Evolutionary conservation across 2,329 filamentous ascomycete genomes (phyloP).

Genomic region (Xylariaceae sp.): DNA sequence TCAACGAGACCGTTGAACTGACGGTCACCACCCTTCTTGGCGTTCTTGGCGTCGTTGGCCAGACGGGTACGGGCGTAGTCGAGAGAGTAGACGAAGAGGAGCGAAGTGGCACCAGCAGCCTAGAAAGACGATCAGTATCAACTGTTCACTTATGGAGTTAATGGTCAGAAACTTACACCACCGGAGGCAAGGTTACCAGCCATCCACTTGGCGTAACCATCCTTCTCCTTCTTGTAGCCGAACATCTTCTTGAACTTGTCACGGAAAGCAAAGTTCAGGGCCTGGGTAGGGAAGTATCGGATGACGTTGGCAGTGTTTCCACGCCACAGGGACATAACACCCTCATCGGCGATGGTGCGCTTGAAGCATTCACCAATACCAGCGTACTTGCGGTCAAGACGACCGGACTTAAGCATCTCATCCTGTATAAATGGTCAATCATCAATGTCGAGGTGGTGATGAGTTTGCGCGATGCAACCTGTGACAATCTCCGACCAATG

Average conservation of each 20-base stretch:
- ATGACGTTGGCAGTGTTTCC: slow-evolving; percentile 99
- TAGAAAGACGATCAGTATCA: slow-evolving; percentile 35
- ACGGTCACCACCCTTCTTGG: slow-evolving; percentile 93
- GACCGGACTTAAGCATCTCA: slow-evolving; percentile 99
- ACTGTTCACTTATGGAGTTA: neutral
- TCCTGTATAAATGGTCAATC: slow-evolving; percentile 54
- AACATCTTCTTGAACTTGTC: slow-evolving; percentile 99
- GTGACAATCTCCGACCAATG: too few species aligned
- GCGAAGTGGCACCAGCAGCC: slow-evolving; percentile 98
- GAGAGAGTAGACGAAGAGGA: slow-evolving; percentile 99
- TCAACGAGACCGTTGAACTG: slow-evolving; percentile 99
- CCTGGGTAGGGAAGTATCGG: slow-evolving; percentile 99
- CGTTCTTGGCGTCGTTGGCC: slow-evolving; percentile 99
- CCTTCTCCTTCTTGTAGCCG: slow-evolving; percentile 99
- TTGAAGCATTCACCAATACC: slow-evolving; percentile 95
- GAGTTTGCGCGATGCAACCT: too few species aligned
- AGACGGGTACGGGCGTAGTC: slow-evolving; percentile 99
- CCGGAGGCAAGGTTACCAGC: slow-evolving; percentile 98
- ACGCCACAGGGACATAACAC: slow-evolving; percentile 94
- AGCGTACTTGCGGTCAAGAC: slow-evolving; percentile 95
- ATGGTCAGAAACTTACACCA: slow-evolving; percentile 68
- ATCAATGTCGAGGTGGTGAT: too few species aligned
- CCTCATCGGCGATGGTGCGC: slow-evolving; percentile 85
- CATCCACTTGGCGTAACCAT: slow-evolving; percentile 99
- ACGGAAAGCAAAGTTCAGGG: slow-evolving; percentile 99